These are phyloP conservation scores for Mortierella sp. DNA, from an alignment of 371 early-diverging fungal species.

Conservation along the genomic window DNA sequence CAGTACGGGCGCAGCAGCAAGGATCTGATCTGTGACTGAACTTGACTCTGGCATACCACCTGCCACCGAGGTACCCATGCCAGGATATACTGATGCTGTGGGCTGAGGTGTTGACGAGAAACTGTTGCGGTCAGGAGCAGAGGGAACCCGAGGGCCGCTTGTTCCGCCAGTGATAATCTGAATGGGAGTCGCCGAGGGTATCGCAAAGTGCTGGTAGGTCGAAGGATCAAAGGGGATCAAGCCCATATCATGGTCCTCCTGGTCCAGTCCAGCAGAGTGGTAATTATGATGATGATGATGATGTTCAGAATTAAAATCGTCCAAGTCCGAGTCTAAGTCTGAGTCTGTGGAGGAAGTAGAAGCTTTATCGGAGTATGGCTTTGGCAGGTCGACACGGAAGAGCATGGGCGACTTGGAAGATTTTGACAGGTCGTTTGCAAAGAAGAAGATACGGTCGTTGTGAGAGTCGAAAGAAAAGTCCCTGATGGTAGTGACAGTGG, in stretches of 20 bases:
- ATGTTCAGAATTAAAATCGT: conserved; percentile 5
- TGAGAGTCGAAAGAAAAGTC: conserved; percentile 71
- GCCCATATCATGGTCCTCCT: conserved; percentile 38
- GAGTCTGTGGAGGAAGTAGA: conserved; percentile 13
- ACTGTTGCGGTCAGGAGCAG: neutral
- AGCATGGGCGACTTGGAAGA: conserved; percentile 60
- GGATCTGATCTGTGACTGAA: conserved; percentile 38
- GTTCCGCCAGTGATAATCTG: conserved; percentile 23
- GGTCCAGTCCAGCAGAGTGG: conserved; percentile 7
- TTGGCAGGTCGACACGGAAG: conserved; percentile 59
- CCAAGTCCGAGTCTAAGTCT: conserved; percentile 13
- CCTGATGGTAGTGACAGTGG: conserved; percentile 63
- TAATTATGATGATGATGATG: neutral
- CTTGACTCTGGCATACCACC: neutral
- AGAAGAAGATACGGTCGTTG: conserved; percentile 66
- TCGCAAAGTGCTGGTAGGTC: conserved; percentile 36
- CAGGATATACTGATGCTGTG: neutral
- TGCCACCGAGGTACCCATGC: neutral
- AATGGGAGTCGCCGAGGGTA: conserved; percentile 25
- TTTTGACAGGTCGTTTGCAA: conserved; percentile 67
- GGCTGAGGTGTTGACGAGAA: neutral
- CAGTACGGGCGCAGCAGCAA: conserved; percentile 51
- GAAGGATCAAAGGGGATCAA: conserved; percentile 52
- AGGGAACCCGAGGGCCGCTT: conserved; percentile 1
- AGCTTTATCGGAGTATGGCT: conserved; percentile 10